Percentiles rank a stretch among this genome's conserved stretches.
Conservation (phyloP, 148 eudicot genomes). For the Suaeda aralocaspica region DNA sequence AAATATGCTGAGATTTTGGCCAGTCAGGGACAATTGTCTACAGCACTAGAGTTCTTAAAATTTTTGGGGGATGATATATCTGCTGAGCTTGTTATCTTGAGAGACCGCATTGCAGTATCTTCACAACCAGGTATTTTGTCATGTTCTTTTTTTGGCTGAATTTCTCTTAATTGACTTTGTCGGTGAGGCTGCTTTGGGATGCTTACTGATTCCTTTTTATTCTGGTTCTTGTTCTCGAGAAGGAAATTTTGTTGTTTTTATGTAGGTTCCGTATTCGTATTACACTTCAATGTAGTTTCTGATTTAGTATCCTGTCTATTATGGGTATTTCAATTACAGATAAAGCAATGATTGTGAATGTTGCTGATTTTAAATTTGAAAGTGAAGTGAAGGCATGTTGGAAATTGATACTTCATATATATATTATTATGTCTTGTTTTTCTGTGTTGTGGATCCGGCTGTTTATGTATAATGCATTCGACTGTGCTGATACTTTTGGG, state of each 20-base stretch:
- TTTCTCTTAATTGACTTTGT: neutral
- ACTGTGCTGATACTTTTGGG: neutral
- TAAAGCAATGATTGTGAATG: neutral
- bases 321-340: neutral
- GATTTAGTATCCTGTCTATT: neutral
- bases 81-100: slow-evolving; percentile 76
- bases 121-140: slow-evolving; percentile 55
- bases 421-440: neutral
- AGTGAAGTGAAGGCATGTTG: neutral
- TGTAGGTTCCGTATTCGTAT: neutral
- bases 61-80: slow-evolving; percentile 86
- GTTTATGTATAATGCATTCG: neutral
- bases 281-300: neutral
- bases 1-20: slow-evolving; percentile 96
- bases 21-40: slow-evolving; percentile 90
- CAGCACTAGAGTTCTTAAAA: slow-evolving; percentile 87
- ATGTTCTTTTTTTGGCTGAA: neutral
- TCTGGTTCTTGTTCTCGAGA: neutral
- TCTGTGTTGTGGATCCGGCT: neutral
- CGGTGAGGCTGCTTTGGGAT: neutral
- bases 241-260: neutral
- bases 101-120: slow-evolving; percentile 74
- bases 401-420: neutral
- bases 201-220: neutral
- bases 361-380: neutral